Conservation (phyloP, 2,329 filamentous ascomycete genomes). For the Penicillium decumbens region DNA sequence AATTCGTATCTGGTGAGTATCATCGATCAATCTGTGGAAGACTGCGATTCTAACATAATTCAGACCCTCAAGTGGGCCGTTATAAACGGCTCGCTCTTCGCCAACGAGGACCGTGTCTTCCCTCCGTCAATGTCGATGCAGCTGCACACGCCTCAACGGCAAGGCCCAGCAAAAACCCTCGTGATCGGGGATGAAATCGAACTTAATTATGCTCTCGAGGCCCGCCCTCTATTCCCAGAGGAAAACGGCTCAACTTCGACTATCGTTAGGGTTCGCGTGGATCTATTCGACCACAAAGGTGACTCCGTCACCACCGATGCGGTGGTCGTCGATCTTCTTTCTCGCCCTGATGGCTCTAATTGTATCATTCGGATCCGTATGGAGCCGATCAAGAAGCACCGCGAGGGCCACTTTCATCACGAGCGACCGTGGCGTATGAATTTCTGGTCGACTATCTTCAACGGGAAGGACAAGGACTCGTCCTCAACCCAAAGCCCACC, state of each 20-base stretch:
- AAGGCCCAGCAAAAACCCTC: slow-evolving; percentile 4
- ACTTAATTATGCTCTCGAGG: slow-evolving; percentile 25
- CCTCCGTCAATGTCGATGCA: slow-evolving; percentile 26
- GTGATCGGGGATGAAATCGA: slow-evolving; percentile 10
- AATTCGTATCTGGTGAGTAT: slow-evolving; percentile 16
- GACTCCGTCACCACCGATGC: slow-evolving; percentile 25
- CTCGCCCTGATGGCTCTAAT: slow-evolving; percentile 22
- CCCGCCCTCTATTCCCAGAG: slow-evolving; percentile 19
- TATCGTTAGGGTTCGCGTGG: slow-evolving; percentile 22
- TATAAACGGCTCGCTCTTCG: slow-evolving; percentile 25
- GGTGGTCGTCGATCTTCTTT: slow-evolving; percentile 28
- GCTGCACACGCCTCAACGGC: slow-evolving; percentile 24
- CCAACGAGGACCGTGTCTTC: slow-evolving; percentile 29
- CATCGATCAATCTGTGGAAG: neutral
- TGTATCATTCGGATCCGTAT: slow-evolving; percentile 28
- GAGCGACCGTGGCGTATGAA: slow-evolving; percentile 21
- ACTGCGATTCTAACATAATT: slow-evolving; percentile 2
- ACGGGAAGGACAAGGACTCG: slow-evolving; percentile 6
- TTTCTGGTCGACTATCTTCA: slow-evolving; percentile 19
- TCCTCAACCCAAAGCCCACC: neutral
- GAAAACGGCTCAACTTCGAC: slow-evolving; percentile 8
- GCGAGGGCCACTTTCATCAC: neutral
- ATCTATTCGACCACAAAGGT: slow-evolving; percentile 24
- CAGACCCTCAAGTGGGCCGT: slow-evolving; percentile 30
- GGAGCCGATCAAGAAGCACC: slow-evolving; percentile 13